Evolutionary conservation across 116 monocot genomes (phyloP).

Genomic region (Thalassia testudinum): DNA sequence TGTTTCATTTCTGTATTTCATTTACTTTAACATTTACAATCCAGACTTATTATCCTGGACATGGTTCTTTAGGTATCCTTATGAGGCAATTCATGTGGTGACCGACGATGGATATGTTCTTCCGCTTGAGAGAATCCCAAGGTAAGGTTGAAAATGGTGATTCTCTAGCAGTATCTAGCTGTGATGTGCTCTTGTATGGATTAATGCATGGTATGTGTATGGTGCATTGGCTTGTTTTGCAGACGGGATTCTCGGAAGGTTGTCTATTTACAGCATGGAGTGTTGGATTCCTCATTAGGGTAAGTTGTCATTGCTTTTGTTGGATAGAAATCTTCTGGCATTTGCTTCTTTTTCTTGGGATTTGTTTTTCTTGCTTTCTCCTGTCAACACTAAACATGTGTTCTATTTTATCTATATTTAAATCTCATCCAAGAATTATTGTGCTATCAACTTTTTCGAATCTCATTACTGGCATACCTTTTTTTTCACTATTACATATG

Average conservation of each 20-base stretch:
- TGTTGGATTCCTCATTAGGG: conserved; percentile 96
- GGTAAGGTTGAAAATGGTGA: conserved; percentile 20
- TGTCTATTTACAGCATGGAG: conserved; percentile 88
- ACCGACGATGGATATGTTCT: conserved; percentile 95
- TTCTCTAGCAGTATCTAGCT: too few relatives aligned
- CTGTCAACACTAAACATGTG: too few relatives aligned
- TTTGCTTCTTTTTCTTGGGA: too few relatives aligned
- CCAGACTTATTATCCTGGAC: too few relatives aligned
- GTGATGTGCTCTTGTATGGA: too few relatives aligned
- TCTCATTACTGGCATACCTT: not conserved
- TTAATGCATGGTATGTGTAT: too few relatives aligned
- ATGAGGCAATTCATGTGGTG: conserved; percentile 77
- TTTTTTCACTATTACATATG: not conserved
- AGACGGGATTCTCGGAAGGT: conserved; percentile 89
- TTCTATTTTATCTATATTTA: not conserved
- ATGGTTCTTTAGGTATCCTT: conserved; percentile 52
- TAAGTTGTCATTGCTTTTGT: conserved; percentile 16
- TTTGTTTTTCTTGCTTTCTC: too few relatives aligned
- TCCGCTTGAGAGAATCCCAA: conserved; percentile 89
- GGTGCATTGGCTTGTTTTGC: conserved; percentile 1
- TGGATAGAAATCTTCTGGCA: too few relatives aligned
- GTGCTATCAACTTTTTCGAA: not conserved
- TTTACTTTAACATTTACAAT: too few relatives aligned
- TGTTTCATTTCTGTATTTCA: too few relatives aligned
- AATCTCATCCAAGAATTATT: not conserved